A percentile compares a stretch with the other conserved stretches of the same genome.
These are phyloP conservation scores for Teunomyces lycoperdinae DNA, from an alignment of 805 yeast genomes.

Conservation along the genomic window DNA sequence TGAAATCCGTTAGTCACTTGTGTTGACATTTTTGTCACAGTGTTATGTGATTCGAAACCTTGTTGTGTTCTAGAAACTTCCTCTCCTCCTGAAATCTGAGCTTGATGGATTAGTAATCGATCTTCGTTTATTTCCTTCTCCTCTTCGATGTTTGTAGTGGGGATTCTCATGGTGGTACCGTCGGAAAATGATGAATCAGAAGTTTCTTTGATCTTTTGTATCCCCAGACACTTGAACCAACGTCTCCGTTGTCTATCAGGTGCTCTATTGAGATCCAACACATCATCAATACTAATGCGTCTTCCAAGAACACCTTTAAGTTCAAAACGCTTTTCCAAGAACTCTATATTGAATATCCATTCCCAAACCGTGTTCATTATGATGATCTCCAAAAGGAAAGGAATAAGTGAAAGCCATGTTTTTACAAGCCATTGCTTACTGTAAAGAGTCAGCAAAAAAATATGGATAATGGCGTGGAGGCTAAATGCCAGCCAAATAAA, in stretches of 20 bases:
- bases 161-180: background rate
- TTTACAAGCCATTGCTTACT: conserved; percentile 35
- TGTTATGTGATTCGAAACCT: background rate
- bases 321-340: conserved; percentile 49
- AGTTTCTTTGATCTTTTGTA: background rate
- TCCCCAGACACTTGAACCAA: background rate
- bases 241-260: conserved; percentile 1
- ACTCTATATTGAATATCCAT: conserved; percentile 56
- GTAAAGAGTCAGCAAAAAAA: conserved; percentile 26
- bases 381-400: conserved; percentile 46
- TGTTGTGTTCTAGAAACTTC: background rate
- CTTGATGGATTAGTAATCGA: background rate
- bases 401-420: conserved; percentile 48
- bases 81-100: background rate
- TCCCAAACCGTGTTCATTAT: conserved; percentile 61
- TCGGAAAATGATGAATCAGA: background rate
- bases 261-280: conserved; percentile 12
- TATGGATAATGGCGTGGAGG: conserved; percentile 32
- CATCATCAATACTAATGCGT: conserved; percentile 48
- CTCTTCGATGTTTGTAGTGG: background rate
- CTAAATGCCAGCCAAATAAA: conserved; percentile 41
- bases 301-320: conserved; percentile 62
- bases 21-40: background rate
- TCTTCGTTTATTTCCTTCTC: background rate
- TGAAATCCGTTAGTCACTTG: background rate